Evolutionary conservation across 306 rosid genomes (phyloP).

Genomic region (Gastrolobium bilobum): DNA sequence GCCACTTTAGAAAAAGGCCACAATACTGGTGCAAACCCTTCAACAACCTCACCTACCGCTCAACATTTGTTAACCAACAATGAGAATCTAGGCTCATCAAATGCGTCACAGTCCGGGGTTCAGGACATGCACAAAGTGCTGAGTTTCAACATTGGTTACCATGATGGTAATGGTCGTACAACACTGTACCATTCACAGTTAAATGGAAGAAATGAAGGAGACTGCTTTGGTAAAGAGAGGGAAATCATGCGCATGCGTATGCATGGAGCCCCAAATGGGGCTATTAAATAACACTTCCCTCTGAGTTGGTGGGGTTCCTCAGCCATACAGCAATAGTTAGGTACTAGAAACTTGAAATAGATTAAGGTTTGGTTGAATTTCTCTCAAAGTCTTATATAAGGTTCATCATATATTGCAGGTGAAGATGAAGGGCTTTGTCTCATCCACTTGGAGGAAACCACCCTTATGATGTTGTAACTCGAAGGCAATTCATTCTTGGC

Average conservation of each 20-base stretch:
- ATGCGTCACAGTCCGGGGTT: conserved; percentile 45
- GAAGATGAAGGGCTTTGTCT: conserved; percentile 51
- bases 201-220: conserved; percentile 52
- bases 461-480: conserved; percentile 54
- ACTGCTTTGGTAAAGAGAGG: conserved; percentile 57
- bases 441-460: conserved; percentile 47
- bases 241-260: conserved; percentile 49
- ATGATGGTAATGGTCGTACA: conserved; percentile 49
- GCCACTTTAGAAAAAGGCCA: conserved; percentile 48
- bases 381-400: conserved; percentile 36
- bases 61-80: conserved; percentile 42
- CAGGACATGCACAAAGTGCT: conserved; percentile 49
- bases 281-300: conserved; percentile 55
- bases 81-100: conserved; percentile 51
- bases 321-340: conserved; percentile 33
- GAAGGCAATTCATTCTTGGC: conserved; percentile 99
- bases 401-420: conserved; percentile 56
- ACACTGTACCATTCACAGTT: conserved; percentile 56
- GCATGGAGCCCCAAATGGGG: conserved; percentile 63
- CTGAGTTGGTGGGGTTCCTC: conserved; percentile 48
- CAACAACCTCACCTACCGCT: conserved; percentile 41
- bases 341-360: conserved; percentile 21
- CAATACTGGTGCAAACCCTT: conserved; percentile 45
- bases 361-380: background rate
- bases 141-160: conserved; percentile 47